These are phyloP conservation scores for Microbotryum intermedium DNA, from an alignment of 1,284 basidiomycete species.

Conservation along the genomic window DNA sequence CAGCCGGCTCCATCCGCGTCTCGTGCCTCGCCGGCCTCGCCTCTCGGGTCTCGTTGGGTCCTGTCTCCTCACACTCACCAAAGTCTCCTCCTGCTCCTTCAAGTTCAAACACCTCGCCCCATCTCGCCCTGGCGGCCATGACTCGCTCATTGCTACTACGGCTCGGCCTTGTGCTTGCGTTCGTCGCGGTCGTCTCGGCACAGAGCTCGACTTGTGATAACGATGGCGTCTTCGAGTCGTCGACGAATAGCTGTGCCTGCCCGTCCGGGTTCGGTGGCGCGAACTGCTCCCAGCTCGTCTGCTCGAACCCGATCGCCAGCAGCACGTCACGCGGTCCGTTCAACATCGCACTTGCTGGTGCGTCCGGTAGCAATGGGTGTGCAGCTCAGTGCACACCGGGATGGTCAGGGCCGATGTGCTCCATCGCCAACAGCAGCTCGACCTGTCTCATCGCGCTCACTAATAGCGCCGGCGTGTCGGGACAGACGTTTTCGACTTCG, in stretches of 20 bases:
- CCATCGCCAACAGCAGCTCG: conserved; percentile 17
- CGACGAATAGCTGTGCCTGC: conserved; percentile 17
- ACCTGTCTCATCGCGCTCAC: conserved; percentile 16
- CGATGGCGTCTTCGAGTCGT: conserved; percentile 2
- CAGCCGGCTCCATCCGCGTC: too few species aligned
- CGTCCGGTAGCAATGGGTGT: conserved; percentile 14
- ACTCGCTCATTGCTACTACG: too few species aligned
- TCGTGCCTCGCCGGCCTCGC: too few species aligned
- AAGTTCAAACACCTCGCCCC: too few species aligned
- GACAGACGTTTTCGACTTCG: neutral
- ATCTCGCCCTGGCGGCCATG: too few species aligned
- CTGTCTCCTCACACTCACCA: too few species aligned
- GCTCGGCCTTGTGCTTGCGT: too few species aligned
- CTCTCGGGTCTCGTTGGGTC: too few species aligned
- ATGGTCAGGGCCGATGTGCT: conserved; percentile 28
- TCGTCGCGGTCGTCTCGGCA: too few species aligned
- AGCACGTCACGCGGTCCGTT: conserved; percentile 13
- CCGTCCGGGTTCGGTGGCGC: conserved; percentile 15
- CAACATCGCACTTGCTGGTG: conserved; percentile 8
- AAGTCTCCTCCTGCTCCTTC: too few species aligned
- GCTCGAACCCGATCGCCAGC: conserved; percentile 26
- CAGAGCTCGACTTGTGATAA: conserved; percentile 6
- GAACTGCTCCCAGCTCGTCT: conserved; percentile 9
- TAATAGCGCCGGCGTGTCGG: neutral
- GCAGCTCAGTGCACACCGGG: conserved; percentile 27